phyloP scores from a whole-genome alignment of 1,284 basidiomycete genomes.

The Pseudozyma sp. region DNA sequence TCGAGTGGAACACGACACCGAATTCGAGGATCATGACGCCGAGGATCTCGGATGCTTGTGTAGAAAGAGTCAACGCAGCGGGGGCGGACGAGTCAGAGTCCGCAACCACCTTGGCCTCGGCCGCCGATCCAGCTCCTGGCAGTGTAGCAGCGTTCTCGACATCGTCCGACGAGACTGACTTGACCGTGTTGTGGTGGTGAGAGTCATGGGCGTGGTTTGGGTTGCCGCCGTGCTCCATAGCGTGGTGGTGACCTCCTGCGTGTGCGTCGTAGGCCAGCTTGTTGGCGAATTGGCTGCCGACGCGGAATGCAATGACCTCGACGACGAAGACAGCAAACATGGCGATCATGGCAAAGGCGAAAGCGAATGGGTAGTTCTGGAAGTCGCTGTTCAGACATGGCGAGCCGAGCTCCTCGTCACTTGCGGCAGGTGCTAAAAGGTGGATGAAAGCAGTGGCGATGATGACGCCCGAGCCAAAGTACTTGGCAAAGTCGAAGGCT shows the following conservation, averaged over 20 bases:
- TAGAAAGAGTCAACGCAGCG: conserved; percentile 9
- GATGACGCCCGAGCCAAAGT: conserved; percentile 80
- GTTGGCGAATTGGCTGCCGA: conserved; percentile 51
- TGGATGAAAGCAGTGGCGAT: conserved; percentile 80
- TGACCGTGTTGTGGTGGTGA: conserved; percentile 8
- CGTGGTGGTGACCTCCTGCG: conserved; percentile 62
- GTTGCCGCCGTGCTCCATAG: conserved; percentile 51
- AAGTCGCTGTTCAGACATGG: conserved; percentile 59
- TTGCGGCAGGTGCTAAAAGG: conserved; percentile 54
- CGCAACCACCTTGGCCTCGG: conserved; percentile 24
- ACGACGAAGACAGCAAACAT: conserved; percentile 63
- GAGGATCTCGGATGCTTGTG: conserved; percentile 78
- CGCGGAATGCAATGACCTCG: conserved; percentile 64
- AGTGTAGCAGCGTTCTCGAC: conserved; percentile 15
- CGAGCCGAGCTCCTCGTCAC: conserved; percentile 55
- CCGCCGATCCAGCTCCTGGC: conserved; percentile 9
- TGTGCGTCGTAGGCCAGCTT: conserved; percentile 65
- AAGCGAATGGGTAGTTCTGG: conserved; percentile 59
- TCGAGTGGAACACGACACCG: conserved; percentile 84
- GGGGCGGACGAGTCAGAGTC: conserved; percentile 11
- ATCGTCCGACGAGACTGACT: conserved; percentile 12
- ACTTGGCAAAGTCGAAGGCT: conserved; percentile 79
- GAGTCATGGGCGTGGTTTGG: conserved; percentile 3
- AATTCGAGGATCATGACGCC: conserved; percentile 88
- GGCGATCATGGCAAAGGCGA: conserved; percentile 64